phyloP scores from a whole-genome alignment of 78 protist species.

The Dictyostelium capitatum region DNA sequence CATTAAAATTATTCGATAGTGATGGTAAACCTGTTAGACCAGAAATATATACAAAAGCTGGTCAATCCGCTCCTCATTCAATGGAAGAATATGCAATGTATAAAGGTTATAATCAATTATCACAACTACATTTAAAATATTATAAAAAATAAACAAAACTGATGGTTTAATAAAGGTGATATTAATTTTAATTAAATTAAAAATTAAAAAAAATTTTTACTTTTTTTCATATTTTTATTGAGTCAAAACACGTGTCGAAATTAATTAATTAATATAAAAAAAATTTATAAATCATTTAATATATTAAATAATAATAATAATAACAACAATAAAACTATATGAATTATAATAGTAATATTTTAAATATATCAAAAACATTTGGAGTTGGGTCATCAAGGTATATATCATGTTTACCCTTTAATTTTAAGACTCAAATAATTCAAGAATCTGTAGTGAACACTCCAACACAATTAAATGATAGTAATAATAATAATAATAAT shows the following conservation, averaged over 20 bases:
- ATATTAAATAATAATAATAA: neutral
- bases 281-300: neutral
- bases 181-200: neutral
- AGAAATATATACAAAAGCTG: no score
- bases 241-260: no score
- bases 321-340: neutral
- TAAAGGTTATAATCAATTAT: no score
- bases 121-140: no score
- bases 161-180: no score
- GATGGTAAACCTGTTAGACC: no score
- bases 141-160: no score
- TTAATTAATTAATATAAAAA: no score
- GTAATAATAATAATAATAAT: neutral
- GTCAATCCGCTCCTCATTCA: no score
- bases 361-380: slow-evolving; percentile 19
- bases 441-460: neutral
- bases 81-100: no score
- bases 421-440: neutral
- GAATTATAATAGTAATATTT: neutral
- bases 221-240: no score
- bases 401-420: slow-evolving; percentile 50
- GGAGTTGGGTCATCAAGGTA: slow-evolving; percentile 81
- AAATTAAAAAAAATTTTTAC: neutral
- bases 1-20: no score
- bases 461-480: neutral